Base-by-base conservation (phyloP, 768 basidiomycete species). In the Tulasnella calospora region DNA sequence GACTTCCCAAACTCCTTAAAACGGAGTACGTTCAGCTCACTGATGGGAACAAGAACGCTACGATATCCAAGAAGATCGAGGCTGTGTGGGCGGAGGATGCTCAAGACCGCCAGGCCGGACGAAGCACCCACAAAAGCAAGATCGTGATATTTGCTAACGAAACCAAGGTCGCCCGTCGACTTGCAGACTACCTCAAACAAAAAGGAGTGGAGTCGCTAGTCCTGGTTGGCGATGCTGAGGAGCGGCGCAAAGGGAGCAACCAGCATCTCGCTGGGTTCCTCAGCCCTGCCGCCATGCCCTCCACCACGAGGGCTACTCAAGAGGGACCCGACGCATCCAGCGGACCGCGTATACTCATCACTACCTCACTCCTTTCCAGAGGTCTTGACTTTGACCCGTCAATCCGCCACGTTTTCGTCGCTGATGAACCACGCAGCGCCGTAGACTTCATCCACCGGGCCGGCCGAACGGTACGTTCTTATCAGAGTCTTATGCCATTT, bases 381-480 rank as follows among this genome's bases (percentile, higher is more conserved):
- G 96, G 96, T 1, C 88, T 97, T 1, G 96, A 98, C 83, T 98
- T 98, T 82, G 86, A 90, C 19, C 91, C 94, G 0, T 71, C 78
- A n/a, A 89, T 97, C 81, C 88, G 88, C 80, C 90, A 96, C 81
- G 92, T 97, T 3, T 92, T 98, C 83, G 91, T 97, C 80, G 88
- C 94, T 33, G 96, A 97, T 81, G 90, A 93, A 82, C 95, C 96
- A 27, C 86, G 92, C 81, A 96, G 95, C 83, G 93, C 92, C 87
- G 88, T 96, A 51, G 96, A 98, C 83, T 96, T 97, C 83, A 83
- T 98, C 79, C 96, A 98, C 84, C 90, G 96, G 5, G 96, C 96
- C 0, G 96, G 96, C 21, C 86, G 96, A 71, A 88, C 92, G 0
- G 95, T 91, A 2, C 86, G 95, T 40, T 94, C 4, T 73, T 81